Conservation (phyloP, 108 stramenopile genomes). For the Ochromonas danica region DNA sequence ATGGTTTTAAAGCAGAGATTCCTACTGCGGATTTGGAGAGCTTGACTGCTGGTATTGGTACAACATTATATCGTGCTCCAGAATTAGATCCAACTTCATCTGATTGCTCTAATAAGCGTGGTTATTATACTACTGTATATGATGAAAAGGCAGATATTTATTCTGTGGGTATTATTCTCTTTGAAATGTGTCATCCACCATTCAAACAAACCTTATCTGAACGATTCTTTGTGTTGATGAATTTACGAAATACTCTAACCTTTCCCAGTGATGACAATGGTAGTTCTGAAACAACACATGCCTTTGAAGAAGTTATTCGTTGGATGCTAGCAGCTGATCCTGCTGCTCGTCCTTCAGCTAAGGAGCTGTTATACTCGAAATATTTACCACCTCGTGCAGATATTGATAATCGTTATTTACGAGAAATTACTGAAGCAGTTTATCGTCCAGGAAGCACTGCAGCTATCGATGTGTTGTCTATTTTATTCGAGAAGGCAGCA, state of each 20-base stretch:
- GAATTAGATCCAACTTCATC: no score
- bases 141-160: slow-evolving; percentile 82
- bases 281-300: no score
- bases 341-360: background rate
- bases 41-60: slow-evolving; percentile 83
- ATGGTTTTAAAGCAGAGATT: no score
- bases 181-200: slow-evolving; percentile 77
- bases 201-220: slow-evolving; percentile 47
- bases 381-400: background rate
- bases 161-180: slow-evolving; percentile 83
- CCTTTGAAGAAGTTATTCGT: background rate
- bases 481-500: background rate
- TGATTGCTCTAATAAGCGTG: slow-evolving; percentile 25
- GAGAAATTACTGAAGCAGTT: background rate
- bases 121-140: slow-evolving; percentile 61
- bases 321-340: background rate
- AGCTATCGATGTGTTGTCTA: background rate
- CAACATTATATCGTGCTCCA: slow-evolving; percentile 85
- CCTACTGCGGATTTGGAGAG: no score
- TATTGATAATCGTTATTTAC: background rate
- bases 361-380: background rate
- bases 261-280: background rate
- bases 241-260: background rate
- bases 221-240: background rate
- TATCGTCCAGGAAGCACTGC: background rate